phyloP scores from a whole-genome alignment of 148 eudicot species.

The Heliamphora exappendiculata region DNA sequence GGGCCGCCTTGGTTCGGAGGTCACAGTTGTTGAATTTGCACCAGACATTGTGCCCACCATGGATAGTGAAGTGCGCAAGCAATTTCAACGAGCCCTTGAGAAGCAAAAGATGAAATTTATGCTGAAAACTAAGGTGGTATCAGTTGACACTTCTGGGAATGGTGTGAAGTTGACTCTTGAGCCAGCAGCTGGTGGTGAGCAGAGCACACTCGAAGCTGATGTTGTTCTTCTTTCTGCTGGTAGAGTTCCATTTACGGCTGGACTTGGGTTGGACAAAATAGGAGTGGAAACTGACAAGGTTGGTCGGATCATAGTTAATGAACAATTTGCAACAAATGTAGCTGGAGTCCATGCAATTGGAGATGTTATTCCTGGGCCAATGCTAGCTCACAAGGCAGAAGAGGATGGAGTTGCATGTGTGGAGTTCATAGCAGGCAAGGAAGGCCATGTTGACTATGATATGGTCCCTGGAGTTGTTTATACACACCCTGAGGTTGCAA shows the following conservation, averaged over 20 bases:
- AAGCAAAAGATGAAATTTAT: slow-evolving; percentile 93
- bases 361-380: slow-evolving; percentile 96
- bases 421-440: slow-evolving; percentile 86
- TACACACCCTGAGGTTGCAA: slow-evolving; percentile 94
- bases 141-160: slow-evolving; percentile 58
- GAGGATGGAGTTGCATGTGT: slow-evolving; percentile 96
- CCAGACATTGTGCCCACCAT: slow-evolving; percentile 81
- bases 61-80: slow-evolving; percentile 86
- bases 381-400: slow-evolving; percentile 98
- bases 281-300: slow-evolving; percentile 80
- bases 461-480: slow-evolving; percentile 89
- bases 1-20: slow-evolving; percentile 92
- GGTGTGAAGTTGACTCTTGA: slow-evolving; percentile 70
- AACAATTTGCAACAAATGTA: slow-evolving; percentile 60
- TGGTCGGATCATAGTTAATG: slow-evolving; percentile 67
- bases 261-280: slow-evolving; percentile 69
- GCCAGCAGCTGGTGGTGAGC: slow-evolving; percentile 86
- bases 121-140: slow-evolving; percentile 86
- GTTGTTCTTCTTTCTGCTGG: slow-evolving; percentile 94
- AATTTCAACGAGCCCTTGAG: slow-evolving; percentile 86
- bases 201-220: slow-evolving; percentile 70
- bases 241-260: slow-evolving; percentile 66
- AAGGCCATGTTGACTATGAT: slow-evolving; percentile 92
- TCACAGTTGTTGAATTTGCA: slow-evolving; percentile 86
- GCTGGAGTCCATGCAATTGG: slow-evolving; percentile 79